These are phyloP conservation scores for Ceratocystis cacaofunesta DNA, from an alignment of 2,329 filamentous ascomycete species.

Conservation along the genomic window DNA sequence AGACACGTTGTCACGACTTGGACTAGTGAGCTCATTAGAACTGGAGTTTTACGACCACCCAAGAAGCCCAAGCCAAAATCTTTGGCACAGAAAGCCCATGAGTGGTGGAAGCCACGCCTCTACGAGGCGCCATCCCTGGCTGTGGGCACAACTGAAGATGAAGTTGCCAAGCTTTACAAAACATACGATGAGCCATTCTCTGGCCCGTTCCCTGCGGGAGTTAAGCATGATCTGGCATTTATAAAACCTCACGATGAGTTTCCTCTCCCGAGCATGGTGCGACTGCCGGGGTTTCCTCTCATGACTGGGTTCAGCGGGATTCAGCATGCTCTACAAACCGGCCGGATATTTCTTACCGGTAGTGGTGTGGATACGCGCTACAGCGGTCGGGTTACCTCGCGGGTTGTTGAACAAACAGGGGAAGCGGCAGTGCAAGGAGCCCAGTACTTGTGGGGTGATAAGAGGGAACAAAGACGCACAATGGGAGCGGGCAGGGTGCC, in stretches of 20 bases:
- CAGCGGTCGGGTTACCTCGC: background rate
- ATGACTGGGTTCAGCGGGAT: slow-evolving; percentile 8
- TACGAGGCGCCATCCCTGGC: background rate
- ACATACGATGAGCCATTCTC: slow-evolving; percentile 5
- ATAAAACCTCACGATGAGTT: slow-evolving; percentile 1
- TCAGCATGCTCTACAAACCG: background rate
- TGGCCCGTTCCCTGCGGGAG: slow-evolving; percentile 5
- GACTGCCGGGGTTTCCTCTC: background rate
- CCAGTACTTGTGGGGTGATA: slow-evolving; percentile 10
- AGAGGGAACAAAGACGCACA: slow-evolving; percentile 2
- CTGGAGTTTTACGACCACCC: slow-evolving; percentile 4
- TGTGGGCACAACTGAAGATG: background rate
- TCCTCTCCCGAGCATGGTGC: background rate
- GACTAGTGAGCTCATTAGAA: slow-evolving; percentile 10
- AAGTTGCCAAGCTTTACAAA: background rate
- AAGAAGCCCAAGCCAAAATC: background rate
- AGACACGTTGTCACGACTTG: slow-evolving; percentile 8
- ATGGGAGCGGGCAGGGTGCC: background rate
- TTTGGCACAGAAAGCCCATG: background rate
- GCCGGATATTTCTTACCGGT: slow-evolving; percentile 6
- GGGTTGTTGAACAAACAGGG: background rate
- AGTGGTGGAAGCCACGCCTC: background rate
- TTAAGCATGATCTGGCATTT: slow-evolving; percentile 7
- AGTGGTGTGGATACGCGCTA: background rate
- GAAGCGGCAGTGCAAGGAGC: slow-evolving; percentile 9